phyloP scores from a whole-genome alignment of 495 filamentous ascomycete species.

The Parachaetomium inaequale region DNA sequence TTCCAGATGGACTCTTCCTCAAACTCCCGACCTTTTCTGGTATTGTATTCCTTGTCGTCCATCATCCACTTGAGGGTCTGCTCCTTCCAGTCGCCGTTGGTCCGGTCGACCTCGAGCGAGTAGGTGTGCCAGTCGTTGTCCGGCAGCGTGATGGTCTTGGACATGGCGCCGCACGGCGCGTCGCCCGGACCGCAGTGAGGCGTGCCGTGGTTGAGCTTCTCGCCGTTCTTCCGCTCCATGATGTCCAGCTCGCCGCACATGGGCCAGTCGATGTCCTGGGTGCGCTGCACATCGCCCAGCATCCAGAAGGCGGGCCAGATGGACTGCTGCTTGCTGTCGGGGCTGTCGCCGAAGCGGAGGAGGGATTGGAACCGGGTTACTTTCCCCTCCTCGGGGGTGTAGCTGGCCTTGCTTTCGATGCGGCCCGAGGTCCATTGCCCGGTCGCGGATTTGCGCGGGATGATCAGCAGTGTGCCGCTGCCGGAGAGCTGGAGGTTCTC shows the following conservation, averaged over 20 bases:
- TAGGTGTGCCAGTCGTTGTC: slow-evolving; percentile 41
- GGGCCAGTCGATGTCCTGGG: slow-evolving; percentile 37
- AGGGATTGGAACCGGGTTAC: slow-evolving; percentile 34
- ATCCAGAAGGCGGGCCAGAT: slow-evolving; percentile 51
- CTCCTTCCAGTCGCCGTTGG: slow-evolving; percentile 28
- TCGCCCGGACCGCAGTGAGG: slow-evolving; percentile 35
- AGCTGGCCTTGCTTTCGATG: slow-evolving; percentile 38
- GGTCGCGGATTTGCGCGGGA: slow-evolving; percentile 28
- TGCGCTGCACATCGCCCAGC: slow-evolving; percentile 35
- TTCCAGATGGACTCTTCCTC: slow-evolving; percentile 36
- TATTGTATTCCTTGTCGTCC: slow-evolving; percentile 36
- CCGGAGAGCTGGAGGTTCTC: slow-evolving; percentile 38
- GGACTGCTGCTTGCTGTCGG: slow-evolving; percentile 34
- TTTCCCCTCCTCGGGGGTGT: slow-evolving; percentile 31
- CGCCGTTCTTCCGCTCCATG: slow-evolving; percentile 43
- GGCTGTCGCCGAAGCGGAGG: slow-evolving; percentile 38
- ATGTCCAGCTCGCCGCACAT: slow-evolving; percentile 46
- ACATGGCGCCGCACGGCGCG: neutral
- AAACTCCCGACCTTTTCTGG: slow-evolving; percentile 33
- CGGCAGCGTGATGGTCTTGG: slow-evolving; percentile 27
- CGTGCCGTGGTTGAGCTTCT: slow-evolving; percentile 36
- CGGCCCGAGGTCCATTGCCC: slow-evolving; percentile 45
- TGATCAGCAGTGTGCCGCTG: slow-evolving; percentile 36
- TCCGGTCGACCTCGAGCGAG: slow-evolving; percentile 38
- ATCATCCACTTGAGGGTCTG: slow-evolving; percentile 42